Percentiles rank a stretch among this genome's conserved stretches.
Evolutionary conservation across 225 moss, liverwort and hornwort species (phyloP).

Genomic region (Sphagnum tenellum): DNA sequence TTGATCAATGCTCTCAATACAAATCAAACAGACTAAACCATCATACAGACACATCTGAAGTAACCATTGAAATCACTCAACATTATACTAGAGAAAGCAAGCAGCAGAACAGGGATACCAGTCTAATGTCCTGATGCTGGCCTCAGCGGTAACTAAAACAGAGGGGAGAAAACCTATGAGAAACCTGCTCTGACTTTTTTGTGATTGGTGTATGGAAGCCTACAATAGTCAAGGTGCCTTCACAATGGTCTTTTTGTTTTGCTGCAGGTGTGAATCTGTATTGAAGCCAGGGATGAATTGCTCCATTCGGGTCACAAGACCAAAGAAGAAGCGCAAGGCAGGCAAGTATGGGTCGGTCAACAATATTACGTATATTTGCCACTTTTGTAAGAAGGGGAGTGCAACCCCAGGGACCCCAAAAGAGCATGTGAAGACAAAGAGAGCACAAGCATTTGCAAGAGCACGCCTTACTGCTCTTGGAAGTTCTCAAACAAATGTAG

Average conservation of each 20-base stretch:
- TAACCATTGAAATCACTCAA: not conserved
- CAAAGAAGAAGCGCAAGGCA: slow-evolving; percentile 30
- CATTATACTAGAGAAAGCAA: not conserved
- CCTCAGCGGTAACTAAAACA: not conserved
- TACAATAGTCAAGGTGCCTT: not conserved
- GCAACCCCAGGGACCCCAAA: slow-evolving; percentile 33
- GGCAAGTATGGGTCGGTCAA: slow-evolving; percentile 8
- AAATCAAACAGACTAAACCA: too few species aligned
- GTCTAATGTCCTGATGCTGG: too few species aligned
- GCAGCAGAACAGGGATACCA: not conserved
- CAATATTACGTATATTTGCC: slow-evolving; percentile 44
- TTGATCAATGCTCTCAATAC: too few species aligned
- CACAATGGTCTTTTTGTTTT: not conserved
- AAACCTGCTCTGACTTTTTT: too few species aligned
- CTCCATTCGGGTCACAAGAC: slow-evolving; percentile 38
- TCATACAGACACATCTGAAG: too few species aligned
- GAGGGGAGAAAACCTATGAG: not conserved
- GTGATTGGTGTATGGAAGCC: too few species aligned
- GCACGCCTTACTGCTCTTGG: slow-evolving; percentile 34
- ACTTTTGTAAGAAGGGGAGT: slow-evolving; percentile 62
- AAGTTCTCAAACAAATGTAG: slow-evolving; percentile 4
- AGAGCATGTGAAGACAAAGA: slow-evolving; percentile 51
- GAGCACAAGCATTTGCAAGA: slow-evolving; percentile 44
- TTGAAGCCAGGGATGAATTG: slow-evolving; percentile 59
- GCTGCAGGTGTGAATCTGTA: slow-evolving; percentile 63